Percentiles rank a stretch among this genome's conserved stretches.
These are phyloP conservation scores for Pelargonium exstipulatum DNA, from an alignment of 441 rosid genomes.

Conservation along the genomic window DNA sequence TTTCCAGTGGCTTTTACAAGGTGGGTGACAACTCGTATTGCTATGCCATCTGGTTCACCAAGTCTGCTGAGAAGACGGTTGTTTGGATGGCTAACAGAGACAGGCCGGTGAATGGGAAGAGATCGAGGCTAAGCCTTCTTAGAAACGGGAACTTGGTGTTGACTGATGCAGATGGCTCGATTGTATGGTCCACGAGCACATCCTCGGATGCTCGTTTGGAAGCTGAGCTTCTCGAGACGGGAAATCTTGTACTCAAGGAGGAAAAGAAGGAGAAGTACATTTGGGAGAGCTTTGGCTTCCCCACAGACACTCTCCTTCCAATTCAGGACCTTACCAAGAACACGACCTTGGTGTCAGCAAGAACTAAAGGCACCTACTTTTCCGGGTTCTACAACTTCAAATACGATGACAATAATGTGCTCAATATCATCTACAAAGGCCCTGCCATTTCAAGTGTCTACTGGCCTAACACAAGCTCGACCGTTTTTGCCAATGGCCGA, in stretches of 20 bases:
- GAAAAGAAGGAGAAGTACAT: neutral
- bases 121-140: slow-evolving; percentile 19
- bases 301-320: slow-evolving; percentile 49
- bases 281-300: slow-evolving; percentile 14
- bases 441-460: slow-evolving; percentile 23
- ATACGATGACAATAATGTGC: slow-evolving; percentile 23
- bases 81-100: no score
- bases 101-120: slow-evolving; percentile 15
- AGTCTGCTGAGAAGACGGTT: slow-evolving; percentile 14
- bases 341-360: slow-evolving; percentile 19
- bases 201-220: neutral
- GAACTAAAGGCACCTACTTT: slow-evolving; percentile 19
- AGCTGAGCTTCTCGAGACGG: slow-evolving; percentile 19
- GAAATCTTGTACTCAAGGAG: slow-evolving; percentile 6
- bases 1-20: slow-evolving; percentile 23
- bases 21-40: slow-evolving; percentile 25
- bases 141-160: no score
- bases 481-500: slow-evolving; percentile 17
- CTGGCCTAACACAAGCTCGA: slow-evolving; percentile 16
- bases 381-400: slow-evolving; percentile 25
- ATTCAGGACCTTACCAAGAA: slow-evolving; percentile 28
- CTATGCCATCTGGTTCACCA: slow-evolving; percentile 28
- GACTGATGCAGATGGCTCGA: no score
- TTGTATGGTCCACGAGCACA: slow-evolving; percentile 12
- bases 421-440: slow-evolving; percentile 22